Percentiles rank a stretch among this genome's conserved stretches.
Conservation (phyloP, 1,284 basidiomycete genomes). For the Melampsora abietis-canadensis region DNA sequence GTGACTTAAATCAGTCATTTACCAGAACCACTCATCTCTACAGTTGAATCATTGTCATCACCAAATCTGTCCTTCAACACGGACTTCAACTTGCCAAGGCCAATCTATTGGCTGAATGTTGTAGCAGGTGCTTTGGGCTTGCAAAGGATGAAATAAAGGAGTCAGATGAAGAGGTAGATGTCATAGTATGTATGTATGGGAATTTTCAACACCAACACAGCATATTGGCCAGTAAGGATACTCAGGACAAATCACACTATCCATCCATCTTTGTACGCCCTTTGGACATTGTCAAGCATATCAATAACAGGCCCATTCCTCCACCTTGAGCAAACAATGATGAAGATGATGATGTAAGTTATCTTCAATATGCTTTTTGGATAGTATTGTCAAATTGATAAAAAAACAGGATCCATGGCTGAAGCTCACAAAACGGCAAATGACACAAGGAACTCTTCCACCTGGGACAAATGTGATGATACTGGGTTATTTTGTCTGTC, state of each 20-base stretch:
- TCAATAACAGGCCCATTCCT: neutral
- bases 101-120: neutral
- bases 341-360: neutral
- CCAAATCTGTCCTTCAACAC: neutral
- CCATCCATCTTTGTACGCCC: neutral
- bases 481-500: conserved; percentile 10
- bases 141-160: neutral
- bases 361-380: too few relatives aligned
- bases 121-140: conserved; percentile 3
- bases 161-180: neutral
- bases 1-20: conserved; percentile 9
- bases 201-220: conserved; percentile 23
- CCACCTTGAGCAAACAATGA: too few relatives aligned
- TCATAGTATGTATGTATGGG: conserved; percentile 7
- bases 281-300: neutral
- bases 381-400: neutral
- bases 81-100: neutral
- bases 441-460: neutral
- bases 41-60: neutral
- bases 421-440: neutral
- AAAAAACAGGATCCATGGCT: neutral
- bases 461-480: conserved; percentile 7
- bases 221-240: conserved; percentile 5
- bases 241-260: neutral
- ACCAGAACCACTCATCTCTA: neutral